Percentiles rank a stretch among this genome's conserved stretches.
These are phyloP conservation scores for Fusarium proliferatum DNA, from an alignment of 2,329 filamentous ascomycete genomes.

Conservation along the genomic window DNA sequence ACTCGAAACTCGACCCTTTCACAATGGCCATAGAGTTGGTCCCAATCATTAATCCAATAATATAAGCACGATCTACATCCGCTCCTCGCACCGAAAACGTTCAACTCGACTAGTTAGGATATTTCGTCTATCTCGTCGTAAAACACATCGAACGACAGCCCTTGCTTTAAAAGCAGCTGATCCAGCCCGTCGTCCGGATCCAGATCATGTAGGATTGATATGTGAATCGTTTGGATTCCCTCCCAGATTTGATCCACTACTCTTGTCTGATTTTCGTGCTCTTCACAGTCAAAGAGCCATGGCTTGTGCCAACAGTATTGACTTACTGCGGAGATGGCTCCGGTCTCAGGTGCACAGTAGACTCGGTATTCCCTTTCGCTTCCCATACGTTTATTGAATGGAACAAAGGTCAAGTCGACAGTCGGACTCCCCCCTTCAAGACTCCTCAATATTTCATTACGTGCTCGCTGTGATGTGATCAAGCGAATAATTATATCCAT, in stretches of 20 bases:
- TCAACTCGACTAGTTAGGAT: constrained; percentile 55
- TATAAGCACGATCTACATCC: constrained; percentile 59
- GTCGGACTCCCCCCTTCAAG: constrained; percentile 27
- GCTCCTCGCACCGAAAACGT: constrained; percentile 57
- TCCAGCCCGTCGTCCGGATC: constrained; percentile 36
- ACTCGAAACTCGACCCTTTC: constrained; percentile 16
- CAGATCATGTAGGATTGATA: constrained; percentile 7
- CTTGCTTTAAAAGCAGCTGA: constrained; percentile 49
- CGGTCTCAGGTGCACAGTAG: constrained; percentile 53
- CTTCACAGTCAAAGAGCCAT: constrained; percentile 44
- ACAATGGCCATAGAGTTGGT: constrained; percentile 8
- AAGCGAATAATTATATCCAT: constrained; percentile 52
- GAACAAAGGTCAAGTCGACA: constrained; percentile 53
- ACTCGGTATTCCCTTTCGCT: constrained; percentile 55
- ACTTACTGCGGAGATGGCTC: constrained; percentile 52
- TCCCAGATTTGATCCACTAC: constrained; percentile 26
- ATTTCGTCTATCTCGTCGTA: constrained; percentile 46
- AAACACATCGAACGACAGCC: constrained; percentile 57
- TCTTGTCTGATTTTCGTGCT: constrained; percentile 11
- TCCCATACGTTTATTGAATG: constrained; percentile 55
- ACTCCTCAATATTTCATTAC: constrained; percentile 48
- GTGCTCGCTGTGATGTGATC: constrained; percentile 52
- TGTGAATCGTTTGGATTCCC: constrained; percentile 14
- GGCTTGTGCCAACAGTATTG: constrained; percentile 56
- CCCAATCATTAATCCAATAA: constrained; percentile 51